phyloP scores from a whole-genome alignment of 768 basidiomycete species.

The Kondoa malvinella region DNA sequence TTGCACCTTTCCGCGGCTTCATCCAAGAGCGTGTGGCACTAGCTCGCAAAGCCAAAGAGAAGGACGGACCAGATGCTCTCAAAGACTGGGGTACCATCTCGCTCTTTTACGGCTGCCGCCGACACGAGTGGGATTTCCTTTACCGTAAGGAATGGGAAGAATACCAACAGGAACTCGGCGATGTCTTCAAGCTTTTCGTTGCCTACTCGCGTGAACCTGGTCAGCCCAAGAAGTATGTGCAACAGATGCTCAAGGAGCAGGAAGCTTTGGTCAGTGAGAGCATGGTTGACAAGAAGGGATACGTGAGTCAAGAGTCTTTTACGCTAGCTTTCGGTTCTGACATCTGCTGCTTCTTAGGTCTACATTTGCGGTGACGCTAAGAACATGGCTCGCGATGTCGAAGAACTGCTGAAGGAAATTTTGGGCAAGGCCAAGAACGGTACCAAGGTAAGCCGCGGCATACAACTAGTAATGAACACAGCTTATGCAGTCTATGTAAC shows the following conservation, averaged over 20 bases:
- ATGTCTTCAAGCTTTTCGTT: constrained; percentile 72
- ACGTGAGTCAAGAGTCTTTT: constrained; percentile 61
- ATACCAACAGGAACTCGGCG: constrained; percentile 68
- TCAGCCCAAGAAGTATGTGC: constrained; percentile 95
- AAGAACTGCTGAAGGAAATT: constrained; percentile 55
- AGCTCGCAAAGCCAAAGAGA: constrained; percentile 81
- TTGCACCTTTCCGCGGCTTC: constrained; percentile 98
- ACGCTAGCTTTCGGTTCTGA: no score
- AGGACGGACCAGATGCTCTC: constrained; percentile 84
- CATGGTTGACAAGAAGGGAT: constrained; percentile 87
- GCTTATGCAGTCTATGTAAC: background rate
- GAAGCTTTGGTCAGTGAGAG: constrained; percentile 65
- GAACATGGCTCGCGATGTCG: constrained; percentile 88
- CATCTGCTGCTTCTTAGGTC: constrained; percentile 26
- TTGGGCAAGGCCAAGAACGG: constrained; percentile 91
- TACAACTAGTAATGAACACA: background rate
- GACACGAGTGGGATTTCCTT: constrained; percentile 71
- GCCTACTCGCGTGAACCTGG: constrained; percentile 88
- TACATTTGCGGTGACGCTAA: constrained; percentile 36
- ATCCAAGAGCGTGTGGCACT: constrained; percentile 94
- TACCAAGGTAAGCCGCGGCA: constrained; percentile 35
- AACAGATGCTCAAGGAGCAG: constrained; percentile 84
- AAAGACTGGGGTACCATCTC: constrained; percentile 88
- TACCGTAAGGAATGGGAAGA: constrained; percentile 90
- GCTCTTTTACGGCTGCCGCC: constrained; percentile 92